Evolutionary conservation across 1,284 basidiomycete species (phyloP), one percentile per base, ranked within the genome.

Genomic region (Abortiporus biennis): DNA sequence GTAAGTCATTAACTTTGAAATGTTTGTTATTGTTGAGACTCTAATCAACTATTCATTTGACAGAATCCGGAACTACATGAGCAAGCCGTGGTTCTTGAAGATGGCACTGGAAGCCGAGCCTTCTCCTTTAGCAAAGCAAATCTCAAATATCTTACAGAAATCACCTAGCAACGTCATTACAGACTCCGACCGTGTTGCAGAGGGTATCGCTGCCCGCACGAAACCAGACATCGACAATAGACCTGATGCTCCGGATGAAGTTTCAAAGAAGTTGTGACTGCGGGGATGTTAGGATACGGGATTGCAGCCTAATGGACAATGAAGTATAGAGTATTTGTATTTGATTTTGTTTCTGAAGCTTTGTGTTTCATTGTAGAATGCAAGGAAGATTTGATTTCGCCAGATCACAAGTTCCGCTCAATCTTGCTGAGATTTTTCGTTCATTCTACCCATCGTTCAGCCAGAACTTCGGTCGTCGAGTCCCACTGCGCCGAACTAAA

Each of bases 21-120:
- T 29, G 21, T n/a, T n/a, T n/a, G n/a, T n/a, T n/a, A n/a, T 15
- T 23, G 11, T 25, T 42, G 19, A 22, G 11, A 33, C 6, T 12
- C n/a, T 29, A 25, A 13, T 16, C 37, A 44, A 24, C 32, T 30
- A 21, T 32, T 33, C n/a, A 15, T 40, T 12, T n/a, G 33, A 24
- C 52, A 90, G 90, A 2, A 82, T 97, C 44, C 78, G 94, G 47
- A 98, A 98, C 63, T 98, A 98, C 64, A 95, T 98, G 79, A 90
- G 87, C 66, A 96, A 95, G 60, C 73, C 80, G 8, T 91, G 87
- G 87, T 90, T 90, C 65, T 63, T 86, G 48, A 66, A 82, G 46
- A 76, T 82, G 52, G 76, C 80, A 3, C 61, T 85, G 47, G 62
- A 72, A 37, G 61, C 68, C 0, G 72, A 78, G 46, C 71, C 74